These are phyloP conservation scores for Tricholoma sp. DNA, from an alignment of 768 basidiomycete genomes.

Conservation along the genomic window DNA sequence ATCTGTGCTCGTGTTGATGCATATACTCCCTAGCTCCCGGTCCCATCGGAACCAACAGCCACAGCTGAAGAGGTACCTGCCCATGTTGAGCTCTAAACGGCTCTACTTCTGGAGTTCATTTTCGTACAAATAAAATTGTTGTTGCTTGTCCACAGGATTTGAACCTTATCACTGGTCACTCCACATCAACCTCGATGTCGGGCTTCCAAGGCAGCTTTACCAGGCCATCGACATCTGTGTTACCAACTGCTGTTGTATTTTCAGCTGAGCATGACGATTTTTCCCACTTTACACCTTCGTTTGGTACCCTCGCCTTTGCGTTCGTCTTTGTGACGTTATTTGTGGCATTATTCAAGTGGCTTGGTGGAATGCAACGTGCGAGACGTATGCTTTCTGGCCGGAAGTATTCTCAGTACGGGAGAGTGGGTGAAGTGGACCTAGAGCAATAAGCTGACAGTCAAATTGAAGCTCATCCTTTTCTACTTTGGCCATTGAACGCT, in stretches of 20 bases:
- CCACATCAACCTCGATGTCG: conserved; percentile 11
- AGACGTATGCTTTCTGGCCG: conserved; percentile 33
- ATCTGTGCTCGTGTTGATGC: conserved; percentile 1
- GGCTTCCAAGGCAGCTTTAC: conserved; percentile 1
- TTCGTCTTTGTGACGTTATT: conserved; percentile 41
- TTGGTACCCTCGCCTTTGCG: conserved; percentile 29
- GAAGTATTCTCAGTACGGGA: conserved; percentile 35
- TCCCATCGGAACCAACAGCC: conserved; percentile 47
- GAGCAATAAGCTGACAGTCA: conserved; percentile 36
- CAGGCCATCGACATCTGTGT: conserved; percentile 1
- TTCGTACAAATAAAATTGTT: conserved; percentile 49
- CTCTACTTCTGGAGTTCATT: conserved; percentile 30
- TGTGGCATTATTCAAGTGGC: conserved; percentile 41
- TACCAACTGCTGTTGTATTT: conserved; percentile 3
- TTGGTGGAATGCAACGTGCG: conserved; percentile 47
- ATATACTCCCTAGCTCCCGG: conserved; percentile 37
- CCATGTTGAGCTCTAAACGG: conserved; percentile 86
- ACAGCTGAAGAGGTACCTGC: conserved; percentile 84
- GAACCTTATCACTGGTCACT: conserved; percentile 15
- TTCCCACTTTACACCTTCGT: conserved; percentile 13
- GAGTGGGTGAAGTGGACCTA: conserved; percentile 41
- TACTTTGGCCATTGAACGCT: not conserved
- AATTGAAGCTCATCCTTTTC: not conserved
- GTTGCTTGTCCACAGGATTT: conserved; percentile 45
- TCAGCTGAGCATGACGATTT: conserved; percentile 11